Evolutionary conservation across 1,139 yeast species (phyloP).

Genomic region (Sugiyamaella neomexicana): DNA sequence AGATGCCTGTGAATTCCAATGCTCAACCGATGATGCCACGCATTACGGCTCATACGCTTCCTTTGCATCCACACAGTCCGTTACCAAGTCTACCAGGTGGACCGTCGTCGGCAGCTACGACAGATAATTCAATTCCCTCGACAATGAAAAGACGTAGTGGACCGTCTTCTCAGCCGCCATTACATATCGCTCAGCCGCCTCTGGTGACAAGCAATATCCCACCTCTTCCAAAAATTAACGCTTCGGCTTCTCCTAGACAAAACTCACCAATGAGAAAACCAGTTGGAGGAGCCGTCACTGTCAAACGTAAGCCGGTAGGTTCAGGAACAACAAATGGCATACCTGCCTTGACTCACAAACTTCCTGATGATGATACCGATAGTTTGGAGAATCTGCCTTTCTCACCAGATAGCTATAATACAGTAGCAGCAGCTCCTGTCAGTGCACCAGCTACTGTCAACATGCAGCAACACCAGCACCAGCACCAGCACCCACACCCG

Average conservation of each 20-base stretch:
- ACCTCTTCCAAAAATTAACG: not conserved
- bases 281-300: constrained; percentile 4
- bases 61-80: not conserved
- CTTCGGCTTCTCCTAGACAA: not conserved
- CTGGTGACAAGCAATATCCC: constrained; percentile 1
- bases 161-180: not conserved
- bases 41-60: not conserved
- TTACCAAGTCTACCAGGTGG: not conserved
- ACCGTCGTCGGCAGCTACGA: constrained; percentile 1
- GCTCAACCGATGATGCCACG: not conserved
- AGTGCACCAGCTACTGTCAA: constrained; percentile 1
- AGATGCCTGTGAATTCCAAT: not conserved
- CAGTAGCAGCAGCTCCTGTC: constrained; percentile 3
- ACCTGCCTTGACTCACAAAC: constrained; percentile 8
- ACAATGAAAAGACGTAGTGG: too few species aligned
- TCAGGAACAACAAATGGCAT: constrained; percentile 1
- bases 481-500: too few species aligned
- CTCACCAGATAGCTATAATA: constrained; percentile 32
- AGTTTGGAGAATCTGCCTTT: constrained; percentile 28
- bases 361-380: constrained; percentile 16
- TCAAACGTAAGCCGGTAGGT: constrained; percentile 28
- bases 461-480: too few species aligned
- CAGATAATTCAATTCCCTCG: not conserved
- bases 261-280: constrained; percentile 12
- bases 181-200: constrained; percentile 8